These are phyloP conservation scores for Coffea canephora DNA, from an alignment of 257 asterid species.

Conservation along the genomic window DNA sequence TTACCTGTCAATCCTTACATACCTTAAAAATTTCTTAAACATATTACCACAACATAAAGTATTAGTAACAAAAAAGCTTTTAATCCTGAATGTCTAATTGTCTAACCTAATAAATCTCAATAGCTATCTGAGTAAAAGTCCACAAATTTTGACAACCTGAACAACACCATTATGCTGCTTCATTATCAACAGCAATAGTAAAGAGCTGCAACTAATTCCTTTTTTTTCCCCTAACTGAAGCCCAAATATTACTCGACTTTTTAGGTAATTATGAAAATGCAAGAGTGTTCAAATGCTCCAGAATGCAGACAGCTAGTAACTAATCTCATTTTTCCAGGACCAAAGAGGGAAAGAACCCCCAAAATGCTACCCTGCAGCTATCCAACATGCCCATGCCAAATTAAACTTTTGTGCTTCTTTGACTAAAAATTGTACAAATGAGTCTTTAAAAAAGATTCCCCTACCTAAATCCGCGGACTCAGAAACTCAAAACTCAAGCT, in stretches of 20 bases:
- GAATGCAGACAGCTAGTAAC: not conserved
- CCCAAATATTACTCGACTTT: too few species aligned
- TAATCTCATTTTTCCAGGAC: not conserved
- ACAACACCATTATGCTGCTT: not conserved
- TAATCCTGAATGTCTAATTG: not conserved
- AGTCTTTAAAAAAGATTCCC: not conserved
- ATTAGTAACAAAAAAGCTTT: not conserved
- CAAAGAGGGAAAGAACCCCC: too few species aligned
- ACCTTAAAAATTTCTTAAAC: not conserved
- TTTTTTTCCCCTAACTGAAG: not conserved
- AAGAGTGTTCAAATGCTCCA: not conserved
- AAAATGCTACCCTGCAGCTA: not conserved
- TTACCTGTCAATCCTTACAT: not conserved
- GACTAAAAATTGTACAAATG: not conserved
- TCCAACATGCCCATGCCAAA: not conserved
- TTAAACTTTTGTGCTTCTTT: not conserved
- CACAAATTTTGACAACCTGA: not conserved
- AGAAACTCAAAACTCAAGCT: not conserved
- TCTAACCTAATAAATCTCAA: not conserved
- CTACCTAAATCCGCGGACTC: not conserved
- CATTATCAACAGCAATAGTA: not conserved
- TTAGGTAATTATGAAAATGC: not conserved
- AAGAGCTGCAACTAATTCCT: not conserved
- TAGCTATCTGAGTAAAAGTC: not conserved
- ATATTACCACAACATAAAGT: not conserved